Base-by-base conservation (phyloP, 768 basidiomycete genomes). In the Inosperma sp. region DNA sequence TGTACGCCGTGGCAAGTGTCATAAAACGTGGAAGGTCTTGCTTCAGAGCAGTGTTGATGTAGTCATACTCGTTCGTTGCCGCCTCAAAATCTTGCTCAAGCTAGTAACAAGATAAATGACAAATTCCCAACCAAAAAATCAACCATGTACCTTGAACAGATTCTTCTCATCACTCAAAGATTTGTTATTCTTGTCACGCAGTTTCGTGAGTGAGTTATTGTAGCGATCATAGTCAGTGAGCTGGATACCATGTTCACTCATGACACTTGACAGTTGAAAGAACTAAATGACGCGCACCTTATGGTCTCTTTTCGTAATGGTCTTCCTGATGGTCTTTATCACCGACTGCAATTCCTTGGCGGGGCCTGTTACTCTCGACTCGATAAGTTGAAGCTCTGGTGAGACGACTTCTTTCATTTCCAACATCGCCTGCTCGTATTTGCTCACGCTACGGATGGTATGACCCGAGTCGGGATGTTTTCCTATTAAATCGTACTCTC, bases 121-220 rank as follows among this genome's bases (percentile, higher is more conserved):
- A 48, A 25, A 29, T 21, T 7, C n/a, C 36, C 14, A 29, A 30
- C 12, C 19, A 9, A 29, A 14, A 22, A 19, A 30, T n/a, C 46
- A 14, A 23, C 30, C 31, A 39, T 46, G 19, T 51, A 88, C 92
- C 78, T 95, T 96, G 81, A 95, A 96, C 54, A 95, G 63, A 62
- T 94, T 91, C 79, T 97, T 96, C 77, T 98, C 95, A 61, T 98
- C 95, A 59, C 74, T 91, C 56, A 98, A 71, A 16, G 88, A 84
- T 72, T 97, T 99, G 64, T 99, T 95, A 71, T 97, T 95, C 81
- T 99, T 99, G 67, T 99, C 95, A 51, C 96, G 78, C 52, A 98
- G 75, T 69, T 99, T 98, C 51, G 86, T 93, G 57, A 97, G 72
- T 16, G 92, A 91, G 62, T 96, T 97, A 68, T 97, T 98, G 77